Conservation (phyloP, 78 protist species). For the Dictyostelium brefeldianum region DNA sequence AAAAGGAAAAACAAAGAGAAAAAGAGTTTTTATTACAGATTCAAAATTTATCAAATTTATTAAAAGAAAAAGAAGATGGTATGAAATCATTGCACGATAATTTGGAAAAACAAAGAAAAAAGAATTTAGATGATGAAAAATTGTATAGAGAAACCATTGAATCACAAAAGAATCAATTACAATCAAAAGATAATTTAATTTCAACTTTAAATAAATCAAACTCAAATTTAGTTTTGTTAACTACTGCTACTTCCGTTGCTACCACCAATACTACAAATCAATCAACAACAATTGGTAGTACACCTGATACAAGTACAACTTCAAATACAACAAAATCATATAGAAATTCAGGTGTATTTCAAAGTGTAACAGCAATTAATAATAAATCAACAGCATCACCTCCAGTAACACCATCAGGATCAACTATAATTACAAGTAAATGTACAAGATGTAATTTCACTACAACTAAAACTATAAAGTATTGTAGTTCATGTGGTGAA, state of each 20-base stretch:
- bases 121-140: slow-evolving; percentile 23
- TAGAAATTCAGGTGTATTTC: background rate
- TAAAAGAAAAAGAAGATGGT: slow-evolving; percentile 12
- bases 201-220: background rate
- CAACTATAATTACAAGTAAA: background rate
- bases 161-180: slow-evolving; percentile 17
- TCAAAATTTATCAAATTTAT: slow-evolving; percentile 10
- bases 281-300: background rate
- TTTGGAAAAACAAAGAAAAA: slow-evolving; percentile 31
- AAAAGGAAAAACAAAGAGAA: slow-evolving; percentile 21
- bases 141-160: slow-evolving; percentile 15
- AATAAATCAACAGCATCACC: slow-evolving; percentile 21
- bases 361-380: background rate
- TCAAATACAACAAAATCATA: background rate
- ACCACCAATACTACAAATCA: background rate
- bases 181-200: slow-evolving; percentile 41
- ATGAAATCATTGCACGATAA: background rate
- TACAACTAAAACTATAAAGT: background rate
- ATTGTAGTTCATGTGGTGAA: slow-evolving; percentile 46
- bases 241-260: background rate
- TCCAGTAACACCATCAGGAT: background rate
- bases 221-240: background rate
- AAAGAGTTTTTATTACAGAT: slow-evolving; percentile 10
- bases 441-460: slow-evolving; percentile 51
- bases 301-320: background rate